Conservation (phyloP, 1,284 basidiomycete species). For the Heliocybe sulcata region DNA sequence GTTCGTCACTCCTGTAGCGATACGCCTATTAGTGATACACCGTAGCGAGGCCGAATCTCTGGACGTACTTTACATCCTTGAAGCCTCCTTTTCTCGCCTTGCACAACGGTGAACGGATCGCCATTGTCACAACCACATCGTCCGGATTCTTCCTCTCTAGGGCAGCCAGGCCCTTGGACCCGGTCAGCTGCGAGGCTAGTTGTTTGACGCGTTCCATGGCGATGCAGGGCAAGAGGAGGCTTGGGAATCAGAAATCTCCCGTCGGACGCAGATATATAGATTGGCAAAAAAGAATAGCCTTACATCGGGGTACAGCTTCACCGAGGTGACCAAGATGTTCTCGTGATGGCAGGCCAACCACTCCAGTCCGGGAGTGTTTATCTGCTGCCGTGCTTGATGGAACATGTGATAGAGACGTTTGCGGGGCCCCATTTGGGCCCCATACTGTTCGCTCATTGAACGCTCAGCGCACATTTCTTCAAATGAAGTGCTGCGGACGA, state of each 20-base stretch:
- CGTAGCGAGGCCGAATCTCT: constrained; percentile 8
- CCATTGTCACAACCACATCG: constrained; percentile 78
- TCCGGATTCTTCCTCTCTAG: constrained; percentile 56
- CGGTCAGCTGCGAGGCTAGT: constrained; percentile 51
- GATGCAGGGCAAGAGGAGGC: neutral
- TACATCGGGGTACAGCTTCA: neutral
- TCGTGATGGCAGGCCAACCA: neutral
- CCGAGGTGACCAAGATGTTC: neutral
- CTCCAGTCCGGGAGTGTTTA: neutral
- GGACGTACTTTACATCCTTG: constrained; percentile 62
- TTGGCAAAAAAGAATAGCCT: constrained; percentile 1
- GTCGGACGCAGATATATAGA: neutral
- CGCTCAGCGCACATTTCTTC: too few species aligned
- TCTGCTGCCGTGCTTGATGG: too few species aligned
- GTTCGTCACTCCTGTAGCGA: constrained; percentile 56
- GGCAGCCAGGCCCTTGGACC: constrained; percentile 32
- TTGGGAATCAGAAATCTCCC: neutral
- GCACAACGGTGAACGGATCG: constrained; percentile 68
- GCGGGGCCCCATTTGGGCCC: neutral
- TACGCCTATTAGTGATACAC: neutral
- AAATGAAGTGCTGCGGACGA: too few species aligned
- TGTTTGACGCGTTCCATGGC: constrained; percentile 53
- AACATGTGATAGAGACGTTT: neutral
- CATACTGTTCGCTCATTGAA: too few species aligned
- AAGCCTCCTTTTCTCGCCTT: constrained; percentile 77